A percentile compares a stretch with the other conserved stretches of the same genome.
Evolutionary conservation across 768 basidiomycete species (phyloP).

Genomic region (Boletales sp.): DNA sequence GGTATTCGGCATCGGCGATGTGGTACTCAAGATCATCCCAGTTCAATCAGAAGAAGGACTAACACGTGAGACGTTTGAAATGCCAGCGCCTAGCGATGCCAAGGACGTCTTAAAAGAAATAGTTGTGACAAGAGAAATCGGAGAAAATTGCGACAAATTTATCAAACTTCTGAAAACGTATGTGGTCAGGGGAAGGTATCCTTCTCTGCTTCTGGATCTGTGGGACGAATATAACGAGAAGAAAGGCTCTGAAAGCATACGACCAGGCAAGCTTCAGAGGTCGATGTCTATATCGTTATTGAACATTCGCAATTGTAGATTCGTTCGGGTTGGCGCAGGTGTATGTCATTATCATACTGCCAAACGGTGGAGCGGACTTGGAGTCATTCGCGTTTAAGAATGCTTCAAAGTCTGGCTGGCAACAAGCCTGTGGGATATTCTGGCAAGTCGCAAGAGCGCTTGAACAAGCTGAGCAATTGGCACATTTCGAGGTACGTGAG

Average conservation of each 20-base stretch:
- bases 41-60: conserved; percentile 50
- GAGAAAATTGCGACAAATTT: conserved; percentile 73
- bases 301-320: conserved; percentile 42
- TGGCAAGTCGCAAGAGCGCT: conserved; percentile 85
- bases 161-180: conserved; percentile 79
- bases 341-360: conserved; percentile 87
- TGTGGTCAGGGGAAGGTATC: conserved; percentile 84
- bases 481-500: conserved; percentile 78
- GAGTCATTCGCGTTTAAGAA: conserved; percentile 75
- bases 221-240: conserved; percentile 83
- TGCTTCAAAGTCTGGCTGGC: conserved; percentile 65
- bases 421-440: conserved; percentile 83
- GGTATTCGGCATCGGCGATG: conserved; percentile 85
- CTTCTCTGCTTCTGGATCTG: conserved; percentile 65
- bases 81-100: conserved; percentile 68
- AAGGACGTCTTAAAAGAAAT: conserved; percentile 80
- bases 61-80: conserved; percentile 40
- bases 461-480: conserved; percentile 72
- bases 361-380: conserved; percentile 87
- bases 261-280: conserved; percentile 63
- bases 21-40: conserved; percentile 90
- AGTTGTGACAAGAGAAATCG: conserved; percentile 72
- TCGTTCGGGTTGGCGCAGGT: conserved; percentile 70
- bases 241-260: conserved; percentile 79
- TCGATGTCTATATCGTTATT: conserved; percentile 1